Evolutionary conservation across 345 rosid genomes (phyloP), one percentile per base, ranked within the genome.

Genomic region (Cardamine resedifolia): DNA sequence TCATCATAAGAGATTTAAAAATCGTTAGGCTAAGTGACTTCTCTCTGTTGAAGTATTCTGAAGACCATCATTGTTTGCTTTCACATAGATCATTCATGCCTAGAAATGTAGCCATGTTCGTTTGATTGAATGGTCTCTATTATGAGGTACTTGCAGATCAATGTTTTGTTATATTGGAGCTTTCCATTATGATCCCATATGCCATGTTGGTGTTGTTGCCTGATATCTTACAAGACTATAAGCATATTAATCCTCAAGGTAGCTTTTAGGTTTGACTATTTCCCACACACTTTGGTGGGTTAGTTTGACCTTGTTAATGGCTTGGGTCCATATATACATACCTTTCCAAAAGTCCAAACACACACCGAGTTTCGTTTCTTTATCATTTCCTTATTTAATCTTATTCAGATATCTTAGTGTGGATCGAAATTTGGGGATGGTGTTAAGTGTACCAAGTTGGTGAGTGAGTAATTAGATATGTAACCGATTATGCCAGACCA

Each of bases 191-290:
- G 48, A 31, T 75, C 36, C 7, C 21, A 50, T 64, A 14, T 41
- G 38, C 36, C 70, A 62, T 45, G 70, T 68, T 58, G 31, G 12
- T 52, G 58, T 75, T 75, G 64, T 62, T 75, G 58, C 79, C n/a
- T 67, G 47, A 67, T 48, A 64, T 47, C 41, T 74, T 21, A 50
- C n/a, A 27, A 67, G 38, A 74, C 61, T 49, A 49, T 59, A 64
- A 19, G 43, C 60, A 68, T 68, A n/a, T n/a, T 33, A 33, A 33
- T 61, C 51, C 65, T 75, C 57, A 68, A 43, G 34, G 61, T 68
- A 60, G 68, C 78, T 67, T 74, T 67, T 59, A 68, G 41, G 64
- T 68, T 52, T 75, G 78, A 68, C 74, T 68, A 41, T 51, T 43
- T 23, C 56, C 68, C 69, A 68, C 63, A 11, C 53, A 61, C 64